A percentile compares a stretch with the other conserved stretches of the same genome.
These are phyloP conservation scores for Xanthoconium separans DNA, from an alignment of 1,284 basidiomycete species.

Conservation along the genomic window DNA sequence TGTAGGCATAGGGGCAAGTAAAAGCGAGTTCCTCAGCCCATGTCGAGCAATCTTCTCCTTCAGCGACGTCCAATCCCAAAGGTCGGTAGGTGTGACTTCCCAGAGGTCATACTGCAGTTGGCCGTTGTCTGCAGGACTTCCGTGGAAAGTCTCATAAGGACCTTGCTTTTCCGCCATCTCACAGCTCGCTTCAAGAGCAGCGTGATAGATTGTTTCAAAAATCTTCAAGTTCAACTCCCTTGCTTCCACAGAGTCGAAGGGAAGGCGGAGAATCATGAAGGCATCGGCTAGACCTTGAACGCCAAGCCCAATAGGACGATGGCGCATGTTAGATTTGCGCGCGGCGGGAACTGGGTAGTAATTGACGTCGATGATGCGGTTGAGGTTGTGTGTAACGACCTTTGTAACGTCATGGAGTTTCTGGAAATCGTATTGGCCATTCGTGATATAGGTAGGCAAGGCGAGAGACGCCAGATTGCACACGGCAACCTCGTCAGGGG, in stretches of 20 bases:
- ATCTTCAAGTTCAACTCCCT: constrained; percentile 92
- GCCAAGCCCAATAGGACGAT: constrained; percentile 97
- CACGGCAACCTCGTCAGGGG: constrained; percentile 97
- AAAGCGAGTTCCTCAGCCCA: constrained; percentile 93
- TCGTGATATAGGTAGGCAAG: constrained; percentile 83
- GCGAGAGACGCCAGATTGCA: constrained; percentile 99
- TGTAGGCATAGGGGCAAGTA: constrained; percentile 97
- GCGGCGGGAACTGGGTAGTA: constrained; percentile 94
- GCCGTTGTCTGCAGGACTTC: constrained; percentile 88
- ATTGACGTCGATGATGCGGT: constrained; percentile 93
- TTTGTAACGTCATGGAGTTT: constrained; percentile 95
- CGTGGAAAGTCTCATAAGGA: constrained; percentile 89
- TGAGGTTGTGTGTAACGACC: constrained; percentile 91
- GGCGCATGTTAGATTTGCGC: constrained; percentile 92
- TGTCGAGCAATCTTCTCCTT: constrained; percentile 87
- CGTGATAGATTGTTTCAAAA: constrained; percentile 99
- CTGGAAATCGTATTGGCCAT: constrained; percentile 86
- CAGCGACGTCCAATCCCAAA: constrained; percentile 94
- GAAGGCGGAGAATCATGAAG: constrained; percentile 96
- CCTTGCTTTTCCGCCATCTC: constrained; percentile 87
- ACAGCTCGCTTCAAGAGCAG: constrained; percentile 86
- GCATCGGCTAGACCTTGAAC: constrained; percentile 98
- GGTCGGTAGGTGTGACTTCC: constrained; percentile 88
- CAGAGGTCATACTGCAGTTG: constrained; percentile 95
- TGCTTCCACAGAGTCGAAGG: constrained; percentile 91